Percentiles rank a stretch among this genome's conserved stretches.
phyloP scores from a whole-genome alignment of 305 asterid genomes.

The Fraxinus floribunda region DNA sequence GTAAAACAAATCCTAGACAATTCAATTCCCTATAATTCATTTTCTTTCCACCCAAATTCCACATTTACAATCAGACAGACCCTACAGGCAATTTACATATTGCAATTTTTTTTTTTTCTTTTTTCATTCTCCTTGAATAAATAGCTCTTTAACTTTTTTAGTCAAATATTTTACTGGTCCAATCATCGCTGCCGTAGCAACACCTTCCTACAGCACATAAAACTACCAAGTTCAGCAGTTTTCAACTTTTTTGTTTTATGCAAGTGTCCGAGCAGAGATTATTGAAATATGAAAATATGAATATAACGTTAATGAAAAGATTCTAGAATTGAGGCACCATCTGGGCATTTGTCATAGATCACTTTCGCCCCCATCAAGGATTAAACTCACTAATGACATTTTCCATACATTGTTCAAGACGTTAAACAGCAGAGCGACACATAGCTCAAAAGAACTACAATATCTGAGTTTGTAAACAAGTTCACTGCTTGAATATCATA shows the following conservation, averaged over 20 bases:
- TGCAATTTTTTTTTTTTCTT: neutral
- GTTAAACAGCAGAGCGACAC: neutral
- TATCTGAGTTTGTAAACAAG: conserved; percentile 6
- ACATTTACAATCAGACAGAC: no score
- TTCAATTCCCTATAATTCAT: no score
- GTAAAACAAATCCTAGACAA: no score
- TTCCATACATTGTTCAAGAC: neutral
- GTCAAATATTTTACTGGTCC: neutral
- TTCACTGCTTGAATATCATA: conserved; percentile 24
- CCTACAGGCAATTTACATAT: neutral
- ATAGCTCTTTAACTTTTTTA: neutral
- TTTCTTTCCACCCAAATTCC: no score
- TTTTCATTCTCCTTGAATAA: neutral
- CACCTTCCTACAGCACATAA: neutral
- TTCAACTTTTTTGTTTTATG: neutral
- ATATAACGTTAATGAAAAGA: neutral
- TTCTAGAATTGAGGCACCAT: neutral
- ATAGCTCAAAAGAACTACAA: conserved; percentile 10
- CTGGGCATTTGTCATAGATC: neutral
- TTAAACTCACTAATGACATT: conserved; percentile 1
- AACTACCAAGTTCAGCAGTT: neutral
- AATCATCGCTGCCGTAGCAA: neutral
- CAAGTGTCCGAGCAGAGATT: neutral
- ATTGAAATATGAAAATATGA: neutral
- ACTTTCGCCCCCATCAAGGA: neutral